Base-by-base conservation (phyloP, 2,329 filamentous ascomycete genomes). In the Raffaelea arxii region DNA sequence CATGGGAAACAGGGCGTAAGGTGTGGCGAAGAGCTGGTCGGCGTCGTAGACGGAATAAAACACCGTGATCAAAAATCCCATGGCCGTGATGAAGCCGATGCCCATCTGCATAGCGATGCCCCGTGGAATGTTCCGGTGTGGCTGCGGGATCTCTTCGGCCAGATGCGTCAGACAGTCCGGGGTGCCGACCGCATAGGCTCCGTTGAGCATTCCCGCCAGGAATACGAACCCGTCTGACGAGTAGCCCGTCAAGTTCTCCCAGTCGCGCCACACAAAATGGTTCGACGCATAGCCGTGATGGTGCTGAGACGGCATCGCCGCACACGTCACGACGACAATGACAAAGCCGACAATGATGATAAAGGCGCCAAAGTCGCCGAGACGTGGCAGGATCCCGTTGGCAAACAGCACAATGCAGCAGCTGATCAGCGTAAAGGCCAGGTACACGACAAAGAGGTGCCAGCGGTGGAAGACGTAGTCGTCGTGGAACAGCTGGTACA, bases 121-220 rank as follows among this genome's bases (percentile, higher is more conserved):
- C 10, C 73, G 68, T 14, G 78, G 78, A 1, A 79, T 65, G 50
- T 78, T 78, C 22, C 64, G 61, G 42, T 64, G 62, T 0, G 72
- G 71, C 37, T 65, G 51, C 0, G 69, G 78, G 36, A 83, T 80
- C 58, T 84, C 80, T 58, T 85, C 80, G 0, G 78, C 75, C 36
- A 84, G 59, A 56, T 84, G 82, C 2, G 75, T 76, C 1, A 78
- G 75, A 41, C 78, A 76, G 56, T 86, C 82, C 0, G 80, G 76
- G 1, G 77, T 76, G 6, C 81, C 83, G 11, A 86, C 75, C 39
- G 77, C 75, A 57, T 78, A 86, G 3, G 82, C 82, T 11, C 80
- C 82, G 54, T 86, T 86, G n/a, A 67, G 59, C 65, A 68, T 68
- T 2, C 65, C 65, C 0, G 59, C 57, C 4, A 65, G 55, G 41